These are phyloP conservation scores for Phialocephala subalpina DNA, from an alignment of 2,329 filamentous ascomycete species.

Conservation along the genomic window DNA sequence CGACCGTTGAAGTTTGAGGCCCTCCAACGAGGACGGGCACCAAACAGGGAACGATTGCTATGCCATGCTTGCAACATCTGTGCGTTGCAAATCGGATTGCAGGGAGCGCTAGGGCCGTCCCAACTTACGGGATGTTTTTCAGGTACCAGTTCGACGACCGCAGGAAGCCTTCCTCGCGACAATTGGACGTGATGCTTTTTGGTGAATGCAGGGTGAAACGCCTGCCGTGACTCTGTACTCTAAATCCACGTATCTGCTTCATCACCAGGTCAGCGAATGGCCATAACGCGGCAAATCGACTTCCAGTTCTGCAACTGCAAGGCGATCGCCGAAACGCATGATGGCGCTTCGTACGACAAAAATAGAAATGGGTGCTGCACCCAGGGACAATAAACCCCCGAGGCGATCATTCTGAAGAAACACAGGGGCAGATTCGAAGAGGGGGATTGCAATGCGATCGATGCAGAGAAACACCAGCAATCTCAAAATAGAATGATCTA, in stretches of 20 bases:
- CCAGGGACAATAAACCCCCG: slow-evolving; percentile 20
- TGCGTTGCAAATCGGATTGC: slow-evolving; percentile 32
- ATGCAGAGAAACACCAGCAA: slow-evolving; percentile 29
- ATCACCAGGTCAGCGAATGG: slow-evolving; percentile 30
- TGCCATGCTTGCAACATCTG: slow-evolving; percentile 40
- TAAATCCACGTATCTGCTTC: slow-evolving; percentile 33
- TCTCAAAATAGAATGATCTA: slow-evolving; percentile 25
- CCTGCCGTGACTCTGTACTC: slow-evolving; percentile 26
- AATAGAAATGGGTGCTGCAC: slow-evolving; percentile 30
- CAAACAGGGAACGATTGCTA: slow-evolving; percentile 34
- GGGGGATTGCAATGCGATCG: slow-evolving; percentile 29
- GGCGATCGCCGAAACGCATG: slow-evolving; percentile 37
- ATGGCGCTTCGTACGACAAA: slow-evolving; percentile 33
- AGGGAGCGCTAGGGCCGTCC: slow-evolving; percentile 31
- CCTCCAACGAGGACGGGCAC: slow-evolving; percentile 18
- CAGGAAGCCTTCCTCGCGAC: slow-evolving; percentile 20
- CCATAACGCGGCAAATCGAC: slow-evolving; percentile 24
- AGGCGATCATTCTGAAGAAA: slow-evolving; percentile 34
- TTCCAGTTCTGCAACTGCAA: slow-evolving; percentile 19
- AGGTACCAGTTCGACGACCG: slow-evolving; percentile 17
- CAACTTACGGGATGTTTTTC: slow-evolving; percentile 34
- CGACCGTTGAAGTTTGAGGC: slow-evolving; percentile 29
- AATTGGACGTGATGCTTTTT: slow-evolving; percentile 25
- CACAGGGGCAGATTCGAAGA: slow-evolving; percentile 29
- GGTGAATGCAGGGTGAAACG: slow-evolving; percentile 35